These are phyloP conservation scores for Lepiota subincarnata DNA, from an alignment of 768 basidiomycete genomes.

Conservation along the genomic window DNA sequence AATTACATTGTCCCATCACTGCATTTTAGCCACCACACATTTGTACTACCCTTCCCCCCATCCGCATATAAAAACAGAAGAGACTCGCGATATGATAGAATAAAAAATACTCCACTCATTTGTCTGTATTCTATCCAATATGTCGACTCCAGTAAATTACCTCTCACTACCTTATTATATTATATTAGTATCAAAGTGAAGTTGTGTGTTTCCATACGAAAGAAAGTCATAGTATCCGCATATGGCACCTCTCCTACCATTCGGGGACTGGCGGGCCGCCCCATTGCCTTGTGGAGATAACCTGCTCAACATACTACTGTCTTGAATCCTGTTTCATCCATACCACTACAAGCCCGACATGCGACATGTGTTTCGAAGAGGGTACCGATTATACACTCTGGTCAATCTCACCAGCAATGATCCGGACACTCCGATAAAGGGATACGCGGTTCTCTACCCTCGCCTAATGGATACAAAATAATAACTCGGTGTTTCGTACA, in stretches of 20 bases:
- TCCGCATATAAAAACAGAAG: neutral
- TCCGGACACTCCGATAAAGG: too few species aligned
- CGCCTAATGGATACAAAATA: too few species aligned
- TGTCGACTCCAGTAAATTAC: neutral
- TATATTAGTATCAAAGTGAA: neutral
- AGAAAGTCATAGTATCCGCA: neutral
- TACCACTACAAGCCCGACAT: too few species aligned
- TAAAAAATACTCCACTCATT: neutral
- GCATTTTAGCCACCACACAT: neutral
- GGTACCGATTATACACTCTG: too few species aligned
- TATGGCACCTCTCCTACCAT: neutral
- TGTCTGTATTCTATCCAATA: conserved; percentile 3
- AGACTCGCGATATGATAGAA: neutral
- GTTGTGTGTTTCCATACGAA: neutral
- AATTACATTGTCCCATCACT: neutral
- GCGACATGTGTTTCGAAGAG: too few species aligned
- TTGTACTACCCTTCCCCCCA: neutral
- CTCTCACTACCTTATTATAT: neutral
- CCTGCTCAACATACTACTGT: neutral
- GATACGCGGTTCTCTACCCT: too few species aligned
- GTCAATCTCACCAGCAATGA: too few species aligned
- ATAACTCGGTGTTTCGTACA: too few species aligned
- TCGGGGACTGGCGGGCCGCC: neutral
- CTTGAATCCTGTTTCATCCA: neutral
- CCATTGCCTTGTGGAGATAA: neutral